phyloP scores from a whole-genome alignment of 495 filamentous ascomycete species.

The Neurospora intermedia region DNA sequence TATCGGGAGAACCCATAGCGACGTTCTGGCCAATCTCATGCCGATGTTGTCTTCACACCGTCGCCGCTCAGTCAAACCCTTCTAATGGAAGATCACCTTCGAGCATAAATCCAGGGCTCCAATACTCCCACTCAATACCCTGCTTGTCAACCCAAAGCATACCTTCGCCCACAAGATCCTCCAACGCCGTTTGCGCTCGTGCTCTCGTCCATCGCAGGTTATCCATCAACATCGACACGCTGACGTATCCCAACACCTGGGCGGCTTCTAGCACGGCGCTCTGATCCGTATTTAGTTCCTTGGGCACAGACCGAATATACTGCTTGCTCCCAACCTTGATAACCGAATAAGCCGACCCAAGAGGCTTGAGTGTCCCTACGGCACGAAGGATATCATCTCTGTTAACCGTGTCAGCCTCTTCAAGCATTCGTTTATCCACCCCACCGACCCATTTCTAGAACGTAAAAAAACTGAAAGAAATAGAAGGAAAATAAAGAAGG shows the following conservation, averaged over 20 bases:
- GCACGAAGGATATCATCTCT: conserved; percentile 89
- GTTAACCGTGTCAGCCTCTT: neutral
- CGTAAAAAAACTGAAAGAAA: neutral
- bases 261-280: conserved; percentile 82
- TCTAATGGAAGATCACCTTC: conserved; percentile 9
- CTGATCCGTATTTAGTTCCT: conserved; percentile 94
- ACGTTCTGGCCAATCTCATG: neutral
- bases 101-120: conserved; percentile 65
- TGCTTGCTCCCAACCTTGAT: conserved; percentile 68
- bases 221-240: conserved; percentile 79
- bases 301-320: conserved; percentile 88
- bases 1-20: neutral
- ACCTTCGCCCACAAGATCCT: conserved; percentile 82
- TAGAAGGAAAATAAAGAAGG: neutral
- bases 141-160: conserved; percentile 93
- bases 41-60: neutral
- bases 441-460: neutral
- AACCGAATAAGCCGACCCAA: conserved; percentile 79
- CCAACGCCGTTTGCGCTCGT: conserved; percentile 75
- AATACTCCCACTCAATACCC: conserved; percentile 83
- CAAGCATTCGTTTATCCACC: neutral
- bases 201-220: conserved; percentile 82
- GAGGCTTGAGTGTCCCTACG: conserved; percentile 74
- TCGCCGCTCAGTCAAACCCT: neutral
- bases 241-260: conserved; percentile 77